A percentile compares a stretch with the other conserved stretches of the same genome.
phyloP scores from a whole-genome alignment of 345 rosid genomes.

The Pugionium cornutum region DNA sequence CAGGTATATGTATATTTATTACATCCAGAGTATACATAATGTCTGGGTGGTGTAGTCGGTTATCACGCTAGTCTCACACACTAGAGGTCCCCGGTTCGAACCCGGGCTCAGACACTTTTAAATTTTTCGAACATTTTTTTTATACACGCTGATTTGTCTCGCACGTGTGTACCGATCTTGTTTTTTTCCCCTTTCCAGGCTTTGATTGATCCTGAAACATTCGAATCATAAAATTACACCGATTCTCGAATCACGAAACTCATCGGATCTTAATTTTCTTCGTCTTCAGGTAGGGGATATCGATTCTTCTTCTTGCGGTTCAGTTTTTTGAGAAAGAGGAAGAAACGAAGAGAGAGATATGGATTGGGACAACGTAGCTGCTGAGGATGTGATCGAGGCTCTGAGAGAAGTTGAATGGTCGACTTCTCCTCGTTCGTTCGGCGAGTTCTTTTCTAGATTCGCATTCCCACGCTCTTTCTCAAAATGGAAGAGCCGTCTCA shows the following conservation, averaged over 20 bases:
- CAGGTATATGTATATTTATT: no score
- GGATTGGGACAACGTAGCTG: slow-evolving; percentile 47
- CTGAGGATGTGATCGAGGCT: slow-evolving; percentile 46
- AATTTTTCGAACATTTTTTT: no score
- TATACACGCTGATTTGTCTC: no score
- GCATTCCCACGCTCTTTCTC: slow-evolving; percentile 43
- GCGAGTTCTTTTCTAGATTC: slow-evolving; percentile 45
- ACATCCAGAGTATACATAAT: neutral
- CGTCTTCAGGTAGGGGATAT: neutral
- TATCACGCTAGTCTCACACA: slow-evolving; percentile 84
- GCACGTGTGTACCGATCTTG: no score
- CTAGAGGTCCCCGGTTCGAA: slow-evolving; percentile 75
- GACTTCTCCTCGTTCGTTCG: slow-evolving; percentile 41
- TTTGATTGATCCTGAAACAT: no score
- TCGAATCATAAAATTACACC: no score
- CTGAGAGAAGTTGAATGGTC: slow-evolving; percentile 46
- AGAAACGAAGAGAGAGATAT: slow-evolving; percentile 17
- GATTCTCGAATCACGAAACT: neutral
- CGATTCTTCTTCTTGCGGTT: neutral
- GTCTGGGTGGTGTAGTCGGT: slow-evolving; percentile 80
- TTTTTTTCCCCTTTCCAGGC: no score
- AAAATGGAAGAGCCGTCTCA: slow-evolving; percentile 44
- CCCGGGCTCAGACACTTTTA: slow-evolving; percentile 57
- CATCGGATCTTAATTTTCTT: slow-evolving; percentile 19
- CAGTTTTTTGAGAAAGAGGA: neutral